These are phyloP conservation scores for Ceratocystis diversiconidia DNA, from an alignment of 2,329 filamentous ascomycete genomes.

Conservation along the genomic window DNA sequence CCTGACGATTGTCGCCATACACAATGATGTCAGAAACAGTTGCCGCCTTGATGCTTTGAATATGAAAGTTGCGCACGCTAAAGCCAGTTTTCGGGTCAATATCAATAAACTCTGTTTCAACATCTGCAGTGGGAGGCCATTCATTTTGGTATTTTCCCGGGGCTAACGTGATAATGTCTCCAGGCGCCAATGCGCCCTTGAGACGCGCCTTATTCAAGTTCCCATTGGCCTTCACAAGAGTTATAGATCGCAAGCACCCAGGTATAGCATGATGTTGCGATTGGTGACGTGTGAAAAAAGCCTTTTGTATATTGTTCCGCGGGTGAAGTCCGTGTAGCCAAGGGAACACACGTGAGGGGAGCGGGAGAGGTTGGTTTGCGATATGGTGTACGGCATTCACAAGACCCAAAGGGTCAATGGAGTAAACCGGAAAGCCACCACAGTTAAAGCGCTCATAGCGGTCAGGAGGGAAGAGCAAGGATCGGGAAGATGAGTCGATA, in stretches of 20 bases:
- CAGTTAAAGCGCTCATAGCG: constrained; percentile 39
- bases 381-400: constrained; percentile 60
- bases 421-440: constrained; percentile 50
- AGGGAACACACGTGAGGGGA: constrained; percentile 77
- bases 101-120: constrained; percentile 54
- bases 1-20: constrained; percentile 59
- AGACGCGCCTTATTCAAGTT: constrained; percentile 60
- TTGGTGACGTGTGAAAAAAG: constrained; percentile 73
- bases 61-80: constrained; percentile 93
- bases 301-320: constrained; percentile 73
- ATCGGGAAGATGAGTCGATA: constrained; percentile 38
- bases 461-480: constrained; percentile 62
- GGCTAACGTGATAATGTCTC: constrained; percentile 25
- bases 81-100: constrained; percentile 82
- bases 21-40: constrained; percentile 83
- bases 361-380: constrained; percentile 67
- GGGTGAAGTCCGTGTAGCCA: constrained; percentile 92
- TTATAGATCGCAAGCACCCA: constrained; percentile 64
- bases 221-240: constrained; percentile 77
- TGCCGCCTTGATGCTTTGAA: constrained; percentile 78
- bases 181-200: constrained; percentile 65
- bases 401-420: constrained; percentile 54
- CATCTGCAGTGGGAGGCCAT: not conserved
- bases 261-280: constrained; percentile 53
- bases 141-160: constrained; percentile 56